Evolutionary conservation across 345 rosid genomes (phyloP), one percentile per base, ranked within the genome.

Genomic region (Citrus sp.): DNA sequence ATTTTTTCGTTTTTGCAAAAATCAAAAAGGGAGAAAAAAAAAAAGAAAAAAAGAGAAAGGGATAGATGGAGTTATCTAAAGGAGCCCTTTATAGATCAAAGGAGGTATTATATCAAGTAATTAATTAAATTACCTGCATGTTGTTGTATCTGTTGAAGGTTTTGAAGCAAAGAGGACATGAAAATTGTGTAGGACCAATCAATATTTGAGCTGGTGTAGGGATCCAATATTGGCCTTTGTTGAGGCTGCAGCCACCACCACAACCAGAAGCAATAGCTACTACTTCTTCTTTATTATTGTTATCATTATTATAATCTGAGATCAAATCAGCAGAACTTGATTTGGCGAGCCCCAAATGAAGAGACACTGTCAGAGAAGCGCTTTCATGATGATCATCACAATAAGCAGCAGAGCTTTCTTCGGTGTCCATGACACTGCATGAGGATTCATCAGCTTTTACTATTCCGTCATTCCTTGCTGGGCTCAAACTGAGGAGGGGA

Each of bases 81-180:
- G 75, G 75, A 59, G 76, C 70, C 38, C 61, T 77, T 78, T 78
- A 71, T 27, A 25, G 65, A 77, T 72, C 60, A 66, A 7, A n/a
- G 51, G 51, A 46, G 51, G 78, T 25, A 51, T 34, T 63, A 76
- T 80, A 62, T 34, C 49, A 24, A 59, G 25, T 18, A 68, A 66
- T 27, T 56, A 24, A 59, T 30, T 54, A 72, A 66, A 27, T 79
- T 83, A 94, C 99, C 95, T 97, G 98, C 98, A 97, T 94, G 92
- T 94, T 97, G 87, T 94, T 94, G 92, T 97, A 97, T 88, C 99
- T 87, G 86, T 97, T 97, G 94, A 97, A 97, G 82, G 98, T 93
- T 87, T 97, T 97, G 92, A 90, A 93, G 90, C 98, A 97, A 73
- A 97, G 92, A 70, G 99, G 98, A 71, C 99, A 97, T 56, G 99